Base-by-base conservation (phyloP, 179 eudicot genomes). In the Carnegiea gigantea region DNA sequence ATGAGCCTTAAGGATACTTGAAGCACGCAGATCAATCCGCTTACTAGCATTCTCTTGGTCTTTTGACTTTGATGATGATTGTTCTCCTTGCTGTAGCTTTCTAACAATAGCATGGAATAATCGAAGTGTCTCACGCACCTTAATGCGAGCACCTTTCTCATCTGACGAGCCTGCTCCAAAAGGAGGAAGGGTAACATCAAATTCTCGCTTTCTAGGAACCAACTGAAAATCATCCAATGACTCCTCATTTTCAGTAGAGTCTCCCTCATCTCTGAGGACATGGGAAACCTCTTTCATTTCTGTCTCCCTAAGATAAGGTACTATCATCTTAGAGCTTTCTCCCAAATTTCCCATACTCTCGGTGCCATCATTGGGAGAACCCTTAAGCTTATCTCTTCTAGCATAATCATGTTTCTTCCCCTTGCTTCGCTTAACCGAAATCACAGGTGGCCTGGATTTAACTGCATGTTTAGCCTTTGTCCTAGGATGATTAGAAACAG, bases 71-170 rank as follows among this genome's bases (percentile, higher is more conserved):
- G 90, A 33, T 33, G 36, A 33, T 33, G 36, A 78, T 88, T 88
- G 89, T 28, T 92, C 93, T 75, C 85, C 89, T 78, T 90, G 96
- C 86, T 90, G 84, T 65, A 91, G 82, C 86, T 92, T 91, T 84
- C 98, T 86, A 70, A 89, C 87, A 80, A 88, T 75, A 64, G 74
- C 84, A 73, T 91, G 90, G 81, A 89, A 94, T 43, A 89, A 82
- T 36, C 92, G 85, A 33, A 94, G 85, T n/a, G 90, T 86, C 76
- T 94, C 98, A 76, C 93, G 88, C 60, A 92, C 97, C 89, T 84
- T 89, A 75, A 81, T 82, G 17, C 98, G 94, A 82, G 84, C 85
- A 78, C 87, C 86, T 75, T 82, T 86, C 64, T 76, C 79, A 73
- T 80, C 75, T 7, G 91, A 86, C 77, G 81, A 80, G 20, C 84